phyloP scores from a whole-genome alignment of 192 early-diverging fungal genomes.

The Mortierella claussenii region DNA sequence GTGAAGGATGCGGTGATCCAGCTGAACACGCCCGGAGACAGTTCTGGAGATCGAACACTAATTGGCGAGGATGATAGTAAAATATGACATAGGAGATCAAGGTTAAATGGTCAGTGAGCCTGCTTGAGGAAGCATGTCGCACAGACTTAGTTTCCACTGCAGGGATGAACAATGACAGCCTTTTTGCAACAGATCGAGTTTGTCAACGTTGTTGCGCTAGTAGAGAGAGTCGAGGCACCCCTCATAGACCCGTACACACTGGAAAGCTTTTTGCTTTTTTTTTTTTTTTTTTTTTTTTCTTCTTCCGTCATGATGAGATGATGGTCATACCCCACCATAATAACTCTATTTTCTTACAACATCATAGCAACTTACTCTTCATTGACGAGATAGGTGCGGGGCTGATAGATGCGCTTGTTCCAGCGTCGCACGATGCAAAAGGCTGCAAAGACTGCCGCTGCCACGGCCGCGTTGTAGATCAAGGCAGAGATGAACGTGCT shows the following conservation, averaged over 20 bases:
- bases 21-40: conserved; percentile 59
- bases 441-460: conserved; percentile 59
- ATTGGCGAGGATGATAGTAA: not conserved
- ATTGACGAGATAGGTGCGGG: conserved; percentile 70
- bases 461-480: conserved; percentile 72
- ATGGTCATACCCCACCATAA: too few relatives aligned
- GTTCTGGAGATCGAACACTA: conserved; percentile 63
- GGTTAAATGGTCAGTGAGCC: too few relatives aligned
- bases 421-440: conserved; percentile 74
- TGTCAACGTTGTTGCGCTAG: too few relatives aligned
- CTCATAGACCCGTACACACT: too few relatives aligned
- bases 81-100: not conserved
- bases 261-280: not conserved
- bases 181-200: too few relatives aligned
- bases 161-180: too few relatives aligned
- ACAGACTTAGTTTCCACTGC: too few relatives aligned
- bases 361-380: conserved; percentile 54
- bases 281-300: not conserved
- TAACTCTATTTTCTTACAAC: not conserved
- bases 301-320: not conserved
- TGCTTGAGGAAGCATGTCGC: too few relatives aligned
- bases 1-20: conserved; percentile 70
- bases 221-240: too few relatives aligned
- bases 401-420: conserved; percentile 73
- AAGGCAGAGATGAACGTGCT: conserved; percentile 76